Conservation (phyloP, 345 rosid genomes). For the Anacardium occidentale region DNA sequence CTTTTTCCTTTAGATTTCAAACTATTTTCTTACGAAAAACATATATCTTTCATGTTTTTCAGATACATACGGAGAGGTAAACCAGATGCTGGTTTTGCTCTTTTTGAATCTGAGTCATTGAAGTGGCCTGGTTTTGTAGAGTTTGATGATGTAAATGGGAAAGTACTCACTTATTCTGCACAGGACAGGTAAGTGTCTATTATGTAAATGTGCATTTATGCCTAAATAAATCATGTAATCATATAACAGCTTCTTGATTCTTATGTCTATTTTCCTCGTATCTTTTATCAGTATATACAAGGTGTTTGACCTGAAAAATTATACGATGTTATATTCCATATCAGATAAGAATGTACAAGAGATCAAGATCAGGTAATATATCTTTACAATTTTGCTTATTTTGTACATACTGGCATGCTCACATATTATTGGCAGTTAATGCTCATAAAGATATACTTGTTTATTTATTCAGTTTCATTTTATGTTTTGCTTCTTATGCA, state of each 20-base stretch:
- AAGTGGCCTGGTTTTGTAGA: conserved; percentile 95
- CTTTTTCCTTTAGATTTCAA: background rate
- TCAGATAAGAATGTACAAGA: conserved; percentile 52
- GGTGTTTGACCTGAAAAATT: conserved; percentile 59
- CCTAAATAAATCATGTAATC: background rate
- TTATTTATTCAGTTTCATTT: conserved; percentile 1
- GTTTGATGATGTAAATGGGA: conserved; percentile 89
- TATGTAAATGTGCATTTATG: background rate
- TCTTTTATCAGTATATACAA: conserved; percentile 45
- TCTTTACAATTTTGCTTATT: background rate
- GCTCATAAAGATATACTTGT: background rate
- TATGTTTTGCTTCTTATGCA: background rate
- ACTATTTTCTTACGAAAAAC: background rate
- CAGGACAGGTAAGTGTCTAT: conserved; percentile 57
- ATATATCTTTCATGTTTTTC: conserved; percentile 5
- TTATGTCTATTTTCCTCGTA: conserved; percentile 2
- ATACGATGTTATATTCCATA: conserved; percentile 55
- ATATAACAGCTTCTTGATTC: conserved; percentile 4
- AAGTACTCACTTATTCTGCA: conserved; percentile 81
- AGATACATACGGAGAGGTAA: conserved; percentile 70
- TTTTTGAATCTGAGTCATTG: conserved; percentile 77
- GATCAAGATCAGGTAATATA: conserved; percentile 52
- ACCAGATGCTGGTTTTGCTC: conserved; percentile 78
- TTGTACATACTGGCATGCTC: background rate
- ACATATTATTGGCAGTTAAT: background rate